Conservation (phyloP, 1,284 basidiomycete species). For the Boletus smithii region DNA sequence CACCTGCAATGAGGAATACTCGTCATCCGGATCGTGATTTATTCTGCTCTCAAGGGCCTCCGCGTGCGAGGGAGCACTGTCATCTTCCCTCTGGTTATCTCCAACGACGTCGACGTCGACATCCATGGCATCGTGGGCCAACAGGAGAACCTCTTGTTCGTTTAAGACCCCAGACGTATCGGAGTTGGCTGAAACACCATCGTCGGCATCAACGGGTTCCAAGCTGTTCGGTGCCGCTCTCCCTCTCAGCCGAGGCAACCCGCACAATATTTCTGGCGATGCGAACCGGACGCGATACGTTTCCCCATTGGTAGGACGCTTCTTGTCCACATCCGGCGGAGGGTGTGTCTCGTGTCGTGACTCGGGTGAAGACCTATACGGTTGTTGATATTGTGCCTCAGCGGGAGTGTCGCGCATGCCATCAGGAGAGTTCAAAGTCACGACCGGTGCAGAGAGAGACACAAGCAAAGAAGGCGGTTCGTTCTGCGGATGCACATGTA, state of each 20-base stretch:
- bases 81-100: constrained; percentile 4
- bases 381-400: constrained; percentile 26
- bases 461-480: constrained; percentile 6
- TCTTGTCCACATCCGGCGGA: constrained; percentile 15
- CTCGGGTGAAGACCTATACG: constrained; percentile 24
- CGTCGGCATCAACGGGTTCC: neutral
- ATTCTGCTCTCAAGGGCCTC: neutral
- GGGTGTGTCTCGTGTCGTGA: constrained; percentile 2
- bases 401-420: constrained; percentile 27
- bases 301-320: constrained; percentile 17
- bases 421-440: constrained; percentile 11
- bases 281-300: constrained; percentile 30
- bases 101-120: constrained; percentile 19
- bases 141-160: neutral
- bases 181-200: neutral
- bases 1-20: neutral
- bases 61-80: neutral
- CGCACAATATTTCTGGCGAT: constrained; percentile 29
- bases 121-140: constrained; percentile 24
- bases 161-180: neutral
- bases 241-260: constrained; percentile 14
- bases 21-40: neutral
- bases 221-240: neutral
- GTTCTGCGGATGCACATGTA: constrained; percentile 31
- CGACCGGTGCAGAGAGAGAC: constrained; percentile 12